Conservation (phyloP, 805 yeast genomes). For the Clavispora carvajalis region DNA sequence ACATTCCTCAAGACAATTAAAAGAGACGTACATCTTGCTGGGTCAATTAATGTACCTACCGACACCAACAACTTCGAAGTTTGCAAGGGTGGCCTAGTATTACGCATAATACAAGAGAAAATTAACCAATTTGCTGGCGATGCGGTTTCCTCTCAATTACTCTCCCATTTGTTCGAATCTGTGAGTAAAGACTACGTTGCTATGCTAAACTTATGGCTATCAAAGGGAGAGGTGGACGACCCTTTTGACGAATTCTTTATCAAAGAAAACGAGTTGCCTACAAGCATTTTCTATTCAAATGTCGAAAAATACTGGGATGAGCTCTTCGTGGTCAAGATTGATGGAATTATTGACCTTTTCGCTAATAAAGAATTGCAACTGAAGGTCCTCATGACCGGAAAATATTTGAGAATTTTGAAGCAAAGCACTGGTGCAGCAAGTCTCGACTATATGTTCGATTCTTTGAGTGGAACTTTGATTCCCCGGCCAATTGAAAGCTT, state of each 20-base stretch:
- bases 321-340: constrained; percentile 66
- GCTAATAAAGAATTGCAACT: constrained; percentile 46
- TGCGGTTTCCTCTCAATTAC: constrained; percentile 44
- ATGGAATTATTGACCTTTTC: constrained; percentile 70
- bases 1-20: constrained; percentile 34
- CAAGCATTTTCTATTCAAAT: constrained; percentile 26
- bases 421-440: constrained; percentile 50
- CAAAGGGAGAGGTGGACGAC: constrained; percentile 68
- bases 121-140: constrained; percentile 65
- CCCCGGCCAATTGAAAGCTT: constrained; percentile 23
- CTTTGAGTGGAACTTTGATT: constrained; percentile 5
- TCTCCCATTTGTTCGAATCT: constrained; percentile 47
- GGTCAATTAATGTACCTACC: constrained; percentile 44
- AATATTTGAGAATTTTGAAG: constrained; percentile 67
- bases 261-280: constrained; percentile 19
- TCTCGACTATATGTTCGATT: constrained; percentile 23
- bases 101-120: constrained; percentile 56
- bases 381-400: constrained; percentile 77
- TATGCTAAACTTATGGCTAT: constrained; percentile 78
- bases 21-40: constrained; percentile 38
- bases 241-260: constrained; percentile 80
- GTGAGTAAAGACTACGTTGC: constrained; percentile 59
- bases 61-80: constrained; percentile 46
- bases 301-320: constrained; percentile 70
- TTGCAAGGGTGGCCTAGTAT: constrained; percentile 75